Evolutionary conservation across 345 rosid genomes (phyloP), one percentile per base, ranked within the genome.

Genomic region (Anacardium occidentale): DNA sequence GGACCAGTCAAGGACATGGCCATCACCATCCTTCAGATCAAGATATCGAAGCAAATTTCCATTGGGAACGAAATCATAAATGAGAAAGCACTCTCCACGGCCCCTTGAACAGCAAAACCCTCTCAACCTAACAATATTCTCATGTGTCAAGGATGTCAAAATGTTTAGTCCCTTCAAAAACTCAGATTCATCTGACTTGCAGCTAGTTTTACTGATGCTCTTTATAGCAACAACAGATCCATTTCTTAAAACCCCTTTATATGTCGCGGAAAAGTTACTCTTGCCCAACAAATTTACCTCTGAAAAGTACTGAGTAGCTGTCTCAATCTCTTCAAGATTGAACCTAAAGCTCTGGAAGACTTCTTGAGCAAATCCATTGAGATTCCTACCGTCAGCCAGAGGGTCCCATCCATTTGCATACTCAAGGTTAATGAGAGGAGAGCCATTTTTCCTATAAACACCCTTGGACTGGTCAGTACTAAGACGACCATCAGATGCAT

Each of bases 91-190:
- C 77, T 92, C 95, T 7, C 97, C 93, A 21, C 97, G 85, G 29
- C 95, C 95, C 69, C 83, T 89, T 64, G 97, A 94, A 80, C 97
- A 89, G 82, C 98, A 94, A 80, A 94, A 90, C 4, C 98, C 98
- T 81, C 97, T 84, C 60, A 94, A 81, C 62, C 82, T 84, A 20
- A 82, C 91, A 59, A 94, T 71, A 74, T 89, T 89, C 52, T 92
- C 97, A 68, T 94, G 97, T 71, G 80, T 92, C 79, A 92, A 78
- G 1, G 85, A 85, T 13, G 92, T 82, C 83, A 94, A 77, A 55
- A 86, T 71, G 76, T 83, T 92, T 77, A 94, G 81, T 42, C 97
- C 98, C 85, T 85, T 88, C 89, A 94, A 84, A 84, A 94, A 89
- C 79, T 92, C 93, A 0, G 86, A 71, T 67, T 94, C 97, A 66